Percentiles rank a stretch among this genome's conserved stretches.
Evolutionary conservation across 192 early-diverging fungal species (phyloP).

Genomic region (Entomortierella chlamydospora): DNA sequence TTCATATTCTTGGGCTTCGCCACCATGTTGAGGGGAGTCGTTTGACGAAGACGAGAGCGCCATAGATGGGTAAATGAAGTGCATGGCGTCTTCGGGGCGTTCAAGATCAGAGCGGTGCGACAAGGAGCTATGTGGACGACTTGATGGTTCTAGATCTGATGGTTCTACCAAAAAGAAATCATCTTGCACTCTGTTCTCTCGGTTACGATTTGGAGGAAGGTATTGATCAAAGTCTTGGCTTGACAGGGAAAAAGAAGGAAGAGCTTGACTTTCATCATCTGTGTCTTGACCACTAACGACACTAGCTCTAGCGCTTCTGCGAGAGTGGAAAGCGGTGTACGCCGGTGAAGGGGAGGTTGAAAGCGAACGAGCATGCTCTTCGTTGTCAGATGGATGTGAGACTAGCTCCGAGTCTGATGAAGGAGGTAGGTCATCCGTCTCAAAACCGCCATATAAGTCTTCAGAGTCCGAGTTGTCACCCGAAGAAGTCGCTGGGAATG

Average conservation of each 20-base stretch:
- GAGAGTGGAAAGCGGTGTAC: neutral
- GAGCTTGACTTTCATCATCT: conserved; percentile 11
- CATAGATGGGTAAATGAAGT: conserved; percentile 47
- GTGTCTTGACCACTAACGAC: conserved; percentile 1
- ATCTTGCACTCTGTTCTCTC: conserved; percentile 3
- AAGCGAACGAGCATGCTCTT: conserved; percentile 8
- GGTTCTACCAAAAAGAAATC: conserved; percentile 33
- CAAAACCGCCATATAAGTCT: conserved; percentile 16
- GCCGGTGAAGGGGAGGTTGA: neutral
- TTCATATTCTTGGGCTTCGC: neutral
- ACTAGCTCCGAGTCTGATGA: conserved; percentile 45
- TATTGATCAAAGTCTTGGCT: conserved; percentile 17
- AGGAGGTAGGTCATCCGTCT: conserved; percentile 29
- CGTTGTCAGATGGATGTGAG: conserved; percentile 48
- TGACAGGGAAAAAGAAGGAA: conserved; percentile 12
- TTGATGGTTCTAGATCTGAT: conserved; percentile 29
- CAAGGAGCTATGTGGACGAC: conserved; percentile 32
- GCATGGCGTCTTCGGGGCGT: conserved; percentile 18
- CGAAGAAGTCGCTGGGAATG: conserved; percentile 8
- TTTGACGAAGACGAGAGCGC: conserved; percentile 3
- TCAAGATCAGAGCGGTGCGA: conserved; percentile 28
- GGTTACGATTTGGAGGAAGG: neutral
- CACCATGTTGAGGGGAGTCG: neutral
- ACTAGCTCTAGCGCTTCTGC: neutral
- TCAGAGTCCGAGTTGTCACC: conserved; percentile 37